Conservation (phyloP, 345 rosid genomes). For the Passiflora organensis region DNA sequence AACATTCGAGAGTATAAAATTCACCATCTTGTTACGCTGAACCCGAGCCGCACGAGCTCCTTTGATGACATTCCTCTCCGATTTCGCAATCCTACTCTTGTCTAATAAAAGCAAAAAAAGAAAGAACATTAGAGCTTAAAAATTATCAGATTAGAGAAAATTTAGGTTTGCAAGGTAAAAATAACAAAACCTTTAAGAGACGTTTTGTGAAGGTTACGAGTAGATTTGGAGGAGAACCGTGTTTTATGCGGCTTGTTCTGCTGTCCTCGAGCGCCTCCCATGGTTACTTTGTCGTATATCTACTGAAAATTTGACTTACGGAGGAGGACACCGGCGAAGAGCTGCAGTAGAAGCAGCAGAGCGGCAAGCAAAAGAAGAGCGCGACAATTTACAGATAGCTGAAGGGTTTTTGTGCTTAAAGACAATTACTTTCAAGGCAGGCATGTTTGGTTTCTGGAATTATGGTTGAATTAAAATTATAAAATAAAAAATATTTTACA, state of each 20-base stretch:
- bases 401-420: too few relatives aligned
- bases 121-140: neutral
- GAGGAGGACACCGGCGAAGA: too few relatives aligned
- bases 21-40: conserved; percentile 82
- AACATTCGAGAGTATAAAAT: too few relatives aligned
- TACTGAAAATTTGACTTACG: too few relatives aligned
- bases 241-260: conserved; percentile 81
- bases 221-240: conserved; percentile 70
- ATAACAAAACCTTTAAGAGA: conserved; percentile 59
- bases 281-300: too few relatives aligned
- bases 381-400: too few relatives aligned
- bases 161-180: neutral
- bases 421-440: too few relatives aligned
- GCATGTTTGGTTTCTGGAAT: too few relatives aligned
- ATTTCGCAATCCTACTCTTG: conserved; percentile 52
- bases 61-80: conserved; percentile 50
- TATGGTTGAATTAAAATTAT: too few relatives aligned
- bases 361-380: too few relatives aligned
- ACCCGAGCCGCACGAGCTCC: conserved; percentile 66
- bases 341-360: too few relatives aligned
- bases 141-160: neutral
- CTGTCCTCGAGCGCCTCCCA: conserved; percentile 79
- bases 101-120: conserved; percentile 32
- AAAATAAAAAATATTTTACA: too few relatives aligned
- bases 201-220: conserved; percentile 71